Evolutionary conservation across 768 basidiomycete species (phyloP).

Genomic region (Royoungia palumana): DNA sequence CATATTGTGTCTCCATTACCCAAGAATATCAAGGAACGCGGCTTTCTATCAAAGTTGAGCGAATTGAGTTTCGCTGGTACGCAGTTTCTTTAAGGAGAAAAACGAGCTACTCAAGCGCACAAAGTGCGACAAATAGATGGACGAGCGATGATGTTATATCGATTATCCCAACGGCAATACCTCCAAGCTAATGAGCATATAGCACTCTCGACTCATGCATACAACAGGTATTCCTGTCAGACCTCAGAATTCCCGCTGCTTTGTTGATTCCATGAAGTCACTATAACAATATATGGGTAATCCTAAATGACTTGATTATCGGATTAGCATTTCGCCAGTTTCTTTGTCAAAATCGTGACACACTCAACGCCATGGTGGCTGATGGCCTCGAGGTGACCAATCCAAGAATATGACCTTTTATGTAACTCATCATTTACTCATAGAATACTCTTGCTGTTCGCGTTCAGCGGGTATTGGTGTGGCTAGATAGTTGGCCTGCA

Average conservation of each 20-base stretch:
- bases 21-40: not conserved
- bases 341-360: slow-evolving; percentile 59
- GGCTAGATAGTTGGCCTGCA: slow-evolving; percentile 95
- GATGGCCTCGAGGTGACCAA: slow-evolving; percentile 40
- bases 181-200: slow-evolving; percentile 34
- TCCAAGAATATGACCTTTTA: not conserved
- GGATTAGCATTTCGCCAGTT: slow-evolving; percentile 72
- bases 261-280: slow-evolving; percentile 48
- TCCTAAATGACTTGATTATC: slow-evolving; percentile 86
- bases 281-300: slow-evolving; percentile 89
- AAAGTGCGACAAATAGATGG: slow-evolving; percentile 62
- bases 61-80: slow-evolving; percentile 26
- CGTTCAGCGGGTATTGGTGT: slow-evolving; percentile 55
- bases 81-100: not conserved
- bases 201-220: slow-evolving; percentile 46
- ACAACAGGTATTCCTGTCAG: slow-evolving; percentile 55
- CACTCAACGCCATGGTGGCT: slow-evolving; percentile 41
- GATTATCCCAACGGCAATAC: slow-evolving; percentile 37
- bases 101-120: not conserved
- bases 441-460: slow-evolving; percentile 29
- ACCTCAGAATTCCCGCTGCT: not conserved
- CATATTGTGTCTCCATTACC: not conserved
- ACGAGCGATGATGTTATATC: slow-evolving; percentile 45
- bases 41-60: slow-evolving; percentile 14
- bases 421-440: not conserved